phyloP scores from a whole-genome alignment of 169 alveolate genomes.

The Plasmodium relictum region DNA sequence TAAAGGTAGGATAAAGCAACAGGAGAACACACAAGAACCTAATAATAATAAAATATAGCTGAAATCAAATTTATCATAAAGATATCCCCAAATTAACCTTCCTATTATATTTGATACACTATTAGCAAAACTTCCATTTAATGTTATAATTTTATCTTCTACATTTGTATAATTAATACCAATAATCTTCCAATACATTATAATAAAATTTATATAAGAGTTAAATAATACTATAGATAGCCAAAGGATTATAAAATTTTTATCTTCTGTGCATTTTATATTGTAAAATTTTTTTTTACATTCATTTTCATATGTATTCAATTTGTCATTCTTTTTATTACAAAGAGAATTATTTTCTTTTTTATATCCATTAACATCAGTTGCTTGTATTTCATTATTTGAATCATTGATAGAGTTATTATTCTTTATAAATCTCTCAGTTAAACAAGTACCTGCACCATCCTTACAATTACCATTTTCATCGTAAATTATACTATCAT shows the following conservation, averaged over 20 bases:
- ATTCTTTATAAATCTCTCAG: neutral
- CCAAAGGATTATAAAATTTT: slow-evolving; percentile 38
- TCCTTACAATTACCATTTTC: neutral
- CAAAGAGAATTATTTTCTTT: neutral
- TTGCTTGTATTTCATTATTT: neutral
- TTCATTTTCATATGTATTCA: neutral
- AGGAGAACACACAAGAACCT: slow-evolving; percentile 12
- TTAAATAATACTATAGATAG: slow-evolving; percentile 46
- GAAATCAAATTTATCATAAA: slow-evolving; percentile 28
- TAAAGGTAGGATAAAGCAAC: slow-evolving; percentile 48
- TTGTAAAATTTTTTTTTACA: slow-evolving; percentile 15
- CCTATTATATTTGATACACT: slow-evolving; percentile 60
- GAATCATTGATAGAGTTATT: neutral
- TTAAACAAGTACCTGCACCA: neutral
- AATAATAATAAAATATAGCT: slow-evolving; percentile 27
- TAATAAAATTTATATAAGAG: slow-evolving; percentile 37
- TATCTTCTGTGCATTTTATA: slow-evolving; percentile 64
- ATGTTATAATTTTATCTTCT: slow-evolving; percentile 35
- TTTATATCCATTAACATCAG: neutral
- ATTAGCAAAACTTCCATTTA: slow-evolving; percentile 51
- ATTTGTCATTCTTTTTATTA: neutral
- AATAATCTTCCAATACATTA: slow-evolving; percentile 73
- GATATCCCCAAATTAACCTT: slow-evolving; percentile 38
- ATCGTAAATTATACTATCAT: neutral
- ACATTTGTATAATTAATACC: slow-evolving; percentile 55